phyloP scores from a whole-genome alignment of 306 rosid species.

The Hylodesmum podocarpum region DNA sequence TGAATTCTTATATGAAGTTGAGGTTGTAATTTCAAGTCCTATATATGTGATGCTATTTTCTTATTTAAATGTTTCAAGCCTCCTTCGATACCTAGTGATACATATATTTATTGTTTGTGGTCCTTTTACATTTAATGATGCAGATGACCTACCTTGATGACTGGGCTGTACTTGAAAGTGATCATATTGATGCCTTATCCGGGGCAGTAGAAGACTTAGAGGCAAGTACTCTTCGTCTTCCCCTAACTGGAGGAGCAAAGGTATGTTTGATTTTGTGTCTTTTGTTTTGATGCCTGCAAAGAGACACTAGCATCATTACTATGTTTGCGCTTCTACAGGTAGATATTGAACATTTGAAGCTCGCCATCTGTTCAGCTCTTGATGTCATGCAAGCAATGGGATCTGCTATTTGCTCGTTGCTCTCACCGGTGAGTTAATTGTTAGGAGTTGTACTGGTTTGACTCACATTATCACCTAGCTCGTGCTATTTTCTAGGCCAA shows the following conservation, averaged over 20 bases:
- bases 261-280: conserved; percentile 44
- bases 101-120: conserved; percentile 28
- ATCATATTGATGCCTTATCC: conserved; percentile 77
- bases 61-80: conserved; percentile 19
- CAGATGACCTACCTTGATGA: conserved; percentile 84
- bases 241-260: conserved; percentile 83
- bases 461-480: not conserved
- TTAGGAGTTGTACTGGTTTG: conserved; percentile 18
- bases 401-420: conserved; percentile 71
- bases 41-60: conserved; percentile 13
- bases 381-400: conserved; percentile 91
- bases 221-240: conserved; percentile 93
- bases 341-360: conserved; percentile 79
- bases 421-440: conserved; percentile 64
- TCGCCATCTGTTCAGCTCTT: conserved; percentile 85
- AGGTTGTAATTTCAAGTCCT: conserved; percentile 14
- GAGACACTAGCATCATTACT: conserved; percentile 15
- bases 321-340: conserved; percentile 53
- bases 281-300: conserved; percentile 24
- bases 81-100: conserved; percentile 10
- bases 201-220: conserved; percentile 89
- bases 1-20: conserved; percentile 18
- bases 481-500: conserved; percentile 5
- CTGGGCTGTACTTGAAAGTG: conserved; percentile 81
- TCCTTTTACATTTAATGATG: conserved; percentile 35